Percentiles rank a stretch among this genome's conserved stretches.
Evolutionary conservation across 2,329 filamentous ascomycete genomes (phyloP).

Genomic region (Colletotrichum cordylinicola): DNA sequence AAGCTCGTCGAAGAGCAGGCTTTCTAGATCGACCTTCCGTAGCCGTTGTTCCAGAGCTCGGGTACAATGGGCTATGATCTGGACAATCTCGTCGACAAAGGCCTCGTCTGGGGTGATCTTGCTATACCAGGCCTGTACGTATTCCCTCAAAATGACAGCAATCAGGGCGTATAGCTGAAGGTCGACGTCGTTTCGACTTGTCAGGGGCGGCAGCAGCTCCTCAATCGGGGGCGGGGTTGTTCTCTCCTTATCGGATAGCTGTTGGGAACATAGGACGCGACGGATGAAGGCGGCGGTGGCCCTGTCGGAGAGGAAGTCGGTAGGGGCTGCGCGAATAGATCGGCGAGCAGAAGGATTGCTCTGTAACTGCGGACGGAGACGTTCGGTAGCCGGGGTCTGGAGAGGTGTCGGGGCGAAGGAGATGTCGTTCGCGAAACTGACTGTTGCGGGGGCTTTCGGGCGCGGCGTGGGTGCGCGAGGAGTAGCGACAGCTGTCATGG

Average conservation of each 20-base stretch:
- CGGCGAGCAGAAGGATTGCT: slow-evolving; percentile 26
- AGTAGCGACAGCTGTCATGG: slow-evolving; percentile 27
- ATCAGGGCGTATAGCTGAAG: slow-evolving; percentile 92
- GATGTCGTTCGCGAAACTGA: slow-evolving; percentile 16
- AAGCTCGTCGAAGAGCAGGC: slow-evolving; percentile 84
- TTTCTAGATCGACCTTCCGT: slow-evolving; percentile 81
- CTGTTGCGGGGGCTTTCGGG: slow-evolving; percentile 23
- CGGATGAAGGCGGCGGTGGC: slow-evolving; percentile 84
- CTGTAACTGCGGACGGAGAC: slow-evolving; percentile 28
- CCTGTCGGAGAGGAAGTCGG: slow-evolving; percentile 72
- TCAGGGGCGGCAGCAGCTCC: slow-evolving; percentile 86
- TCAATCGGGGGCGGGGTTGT: slow-evolving; percentile 69
- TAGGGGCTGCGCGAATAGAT: slow-evolving; percentile 36
- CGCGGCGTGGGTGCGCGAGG: slow-evolving; percentile 26
- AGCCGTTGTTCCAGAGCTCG: slow-evolving; percentile 86
- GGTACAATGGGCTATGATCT: slow-evolving; percentile 91
- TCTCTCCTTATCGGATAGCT: slow-evolving; percentile 62
- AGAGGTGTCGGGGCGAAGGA: slow-evolving; percentile 8
- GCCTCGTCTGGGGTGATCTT: slow-evolving; percentile 90
- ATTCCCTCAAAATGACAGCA: slow-evolving; percentile 87
- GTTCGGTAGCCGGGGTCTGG: slow-evolving; percentile 24
- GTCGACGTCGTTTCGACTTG: slow-evolving; percentile 93
- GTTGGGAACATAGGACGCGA: slow-evolving; percentile 80
- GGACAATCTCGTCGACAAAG: slow-evolving; percentile 87
- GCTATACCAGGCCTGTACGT: slow-evolving; percentile 90